phyloP scores from a whole-genome alignment of 1,284 basidiomycete genomes.

The Gymnopus androsaceus region DNA sequence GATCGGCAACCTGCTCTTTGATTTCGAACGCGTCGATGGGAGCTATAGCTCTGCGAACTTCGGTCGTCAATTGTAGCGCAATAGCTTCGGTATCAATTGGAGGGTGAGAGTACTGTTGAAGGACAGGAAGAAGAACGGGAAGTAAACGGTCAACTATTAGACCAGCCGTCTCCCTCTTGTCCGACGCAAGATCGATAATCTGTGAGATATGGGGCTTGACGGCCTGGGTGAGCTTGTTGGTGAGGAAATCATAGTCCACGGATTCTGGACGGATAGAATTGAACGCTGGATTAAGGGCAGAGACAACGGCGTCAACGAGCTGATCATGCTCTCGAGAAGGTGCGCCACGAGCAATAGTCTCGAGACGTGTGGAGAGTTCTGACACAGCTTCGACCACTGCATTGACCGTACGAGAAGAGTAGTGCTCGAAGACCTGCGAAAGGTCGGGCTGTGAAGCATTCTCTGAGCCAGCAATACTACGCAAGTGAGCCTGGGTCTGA shows the following conservation, averaged over 20 bases:
- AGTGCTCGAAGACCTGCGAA: conserved; percentile 52
- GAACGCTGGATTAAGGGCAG: conserved; percentile 62
- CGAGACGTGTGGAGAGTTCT: conserved; percentile 62
- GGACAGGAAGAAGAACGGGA: conserved; percentile 56
- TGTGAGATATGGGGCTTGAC: conserved; percentile 86
- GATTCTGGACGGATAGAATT: conserved; percentile 58
- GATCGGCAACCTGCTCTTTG: conserved; percentile 82
- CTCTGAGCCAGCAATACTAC: conserved; percentile 2
- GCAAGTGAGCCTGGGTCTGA: conserved; percentile 25
- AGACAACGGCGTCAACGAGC: conserved; percentile 60
- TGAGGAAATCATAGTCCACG: conserved; percentile 77
- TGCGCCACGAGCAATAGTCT: conserved; percentile 46
- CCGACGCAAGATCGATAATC: conserved; percentile 81
- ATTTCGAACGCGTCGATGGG: conserved; percentile 80
- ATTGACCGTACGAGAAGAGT: conserved; percentile 54
- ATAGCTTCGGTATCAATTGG: conserved; percentile 57
- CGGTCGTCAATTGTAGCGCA: conserved; percentile 58
- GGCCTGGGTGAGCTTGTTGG: conserved; percentile 71
- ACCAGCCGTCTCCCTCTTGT: conserved; percentile 81
- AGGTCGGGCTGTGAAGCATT: conserved; percentile 29
- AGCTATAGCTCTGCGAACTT: conserved; percentile 68
- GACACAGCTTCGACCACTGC: conserved; percentile 61
- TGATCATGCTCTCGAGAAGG: conserved; percentile 53
- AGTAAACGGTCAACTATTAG: conserved; percentile 75
- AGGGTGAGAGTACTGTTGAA: conserved; percentile 36